Percentiles rank a stretch among this genome's conserved stretches.
These are phyloP conservation scores for Quercus mongolica DNA, from an alignment of 306 rosid species.

Conservation along the genomic window DNA sequence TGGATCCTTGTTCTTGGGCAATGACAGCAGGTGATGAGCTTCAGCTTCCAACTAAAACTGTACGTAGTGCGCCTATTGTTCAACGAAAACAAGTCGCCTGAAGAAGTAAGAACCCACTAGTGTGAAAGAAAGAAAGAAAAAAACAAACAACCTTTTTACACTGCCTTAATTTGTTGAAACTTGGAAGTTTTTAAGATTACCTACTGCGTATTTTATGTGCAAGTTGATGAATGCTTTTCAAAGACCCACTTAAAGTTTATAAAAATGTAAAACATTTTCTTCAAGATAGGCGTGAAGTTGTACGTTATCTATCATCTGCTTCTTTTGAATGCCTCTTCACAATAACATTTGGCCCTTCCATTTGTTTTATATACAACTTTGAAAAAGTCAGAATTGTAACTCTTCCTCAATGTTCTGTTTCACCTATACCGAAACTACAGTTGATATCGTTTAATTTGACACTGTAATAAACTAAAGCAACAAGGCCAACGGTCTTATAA, in stretches of 20 bases:
- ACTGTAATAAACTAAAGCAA: too few species aligned
- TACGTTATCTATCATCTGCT: not conserved
- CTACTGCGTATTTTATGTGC: slow-evolving; percentile 23
- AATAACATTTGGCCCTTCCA: not conserved
- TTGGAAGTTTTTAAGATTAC: not conserved
- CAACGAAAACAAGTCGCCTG: too few species aligned
- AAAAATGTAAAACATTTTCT: not conserved
- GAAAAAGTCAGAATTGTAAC: too few species aligned
- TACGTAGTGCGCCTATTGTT: too few species aligned
- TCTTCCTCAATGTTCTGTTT: too few species aligned
- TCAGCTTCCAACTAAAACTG: too few species aligned
- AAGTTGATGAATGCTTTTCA: slow-evolving; percentile 16
- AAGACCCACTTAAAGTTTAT: slow-evolving; percentile 14
- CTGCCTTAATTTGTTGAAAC: not conserved
- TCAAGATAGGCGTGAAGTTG: not conserved
- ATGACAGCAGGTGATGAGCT: too few species aligned
- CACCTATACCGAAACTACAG: too few species aligned
- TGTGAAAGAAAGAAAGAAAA: not conserved
- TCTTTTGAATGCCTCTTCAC: not conserved
- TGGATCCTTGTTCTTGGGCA: too few species aligned
- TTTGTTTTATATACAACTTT: not conserved
- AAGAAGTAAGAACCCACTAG: not conserved
- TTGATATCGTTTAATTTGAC: too few species aligned
- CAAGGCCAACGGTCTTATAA: too few species aligned
- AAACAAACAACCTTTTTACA: not conserved